Evolutionary conservation across 352 stramenopile genomes (phyloP).

Genomic region (Saprolegnia diclina): DNA sequence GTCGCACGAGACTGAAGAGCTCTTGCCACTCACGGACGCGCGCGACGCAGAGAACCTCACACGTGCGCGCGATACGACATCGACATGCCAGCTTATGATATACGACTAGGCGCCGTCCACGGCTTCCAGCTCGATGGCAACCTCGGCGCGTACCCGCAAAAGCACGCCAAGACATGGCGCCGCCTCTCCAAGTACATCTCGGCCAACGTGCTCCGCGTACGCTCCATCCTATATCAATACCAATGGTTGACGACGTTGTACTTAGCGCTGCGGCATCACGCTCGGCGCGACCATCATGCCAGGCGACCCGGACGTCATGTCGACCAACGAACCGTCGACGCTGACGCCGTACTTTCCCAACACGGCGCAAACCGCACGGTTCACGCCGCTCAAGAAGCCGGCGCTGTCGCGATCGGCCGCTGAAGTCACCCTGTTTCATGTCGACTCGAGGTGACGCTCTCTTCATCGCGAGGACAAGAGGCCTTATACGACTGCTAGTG

Average conservation of each 20-base stretch:
- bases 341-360: slow-evolving; percentile 71
- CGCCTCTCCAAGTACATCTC: slow-evolving; percentile 68
- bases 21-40: slow-evolving; percentile 43
- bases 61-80: slow-evolving; percentile 34
- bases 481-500: neutral
- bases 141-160: slow-evolving; percentile 70
- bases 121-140: slow-evolving; percentile 77
- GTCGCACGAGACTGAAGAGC: slow-evolving; percentile 70
- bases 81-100: neutral
- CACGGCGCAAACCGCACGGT: slow-evolving; percentile 61
- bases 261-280: slow-evolving; percentile 59
- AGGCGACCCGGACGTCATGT: slow-evolving; percentile 49
- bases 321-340: slow-evolving; percentile 25
- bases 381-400: slow-evolving; percentile 50
- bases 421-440: slow-evolving; percentile 70
- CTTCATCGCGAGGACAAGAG: neutral
- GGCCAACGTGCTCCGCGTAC: slow-evolving; percentile 51
- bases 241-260: neutral
- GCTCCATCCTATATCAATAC: neutral
- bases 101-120: slow-evolving; percentile 44
- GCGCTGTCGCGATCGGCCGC: slow-evolving; percentile 32
- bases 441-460: slow-evolving; percentile 62
- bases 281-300: slow-evolving; percentile 61
- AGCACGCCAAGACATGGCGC: slow-evolving; percentile 66
- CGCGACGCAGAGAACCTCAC: slow-evolving; percentile 68